phyloP scores from a whole-genome alignment of 2,329 filamentous ascomycete genomes.

The Madurella mycetomatis region DNA sequence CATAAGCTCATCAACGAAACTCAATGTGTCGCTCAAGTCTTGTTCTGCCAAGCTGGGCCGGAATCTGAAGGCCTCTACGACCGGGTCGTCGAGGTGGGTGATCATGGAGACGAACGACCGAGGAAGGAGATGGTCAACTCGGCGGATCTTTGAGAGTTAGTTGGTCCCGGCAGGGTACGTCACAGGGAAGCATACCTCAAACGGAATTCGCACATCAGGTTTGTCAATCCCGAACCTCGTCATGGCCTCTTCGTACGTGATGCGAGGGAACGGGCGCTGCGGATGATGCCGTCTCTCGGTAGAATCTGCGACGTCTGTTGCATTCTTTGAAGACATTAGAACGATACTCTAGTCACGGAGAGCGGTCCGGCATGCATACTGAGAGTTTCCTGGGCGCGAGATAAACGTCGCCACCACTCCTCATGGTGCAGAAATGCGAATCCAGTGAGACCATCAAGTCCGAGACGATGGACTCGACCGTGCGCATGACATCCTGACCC shows the following conservation, averaged over 20 bases:
- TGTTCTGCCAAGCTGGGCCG: conserved; percentile 37
- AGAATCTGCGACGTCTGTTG: background rate
- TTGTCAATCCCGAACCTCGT: conserved; percentile 81
- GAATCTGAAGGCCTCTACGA: conserved; percentile 72
- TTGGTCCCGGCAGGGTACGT: background rate
- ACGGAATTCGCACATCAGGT: conserved; percentile 76
- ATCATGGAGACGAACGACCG: conserved; percentile 70
- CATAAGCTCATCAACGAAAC: conserved; percentile 66
- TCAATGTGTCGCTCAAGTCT: background rate
- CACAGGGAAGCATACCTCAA: conserved; percentile 44
- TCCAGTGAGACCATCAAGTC: conserved; percentile 51
- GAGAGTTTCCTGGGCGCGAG: conserved; percentile 22
- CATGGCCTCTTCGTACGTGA: conserved; percentile 77
- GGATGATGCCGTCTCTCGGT: conserved; percentile 4
- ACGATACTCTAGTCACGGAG: too few relatives aligned
- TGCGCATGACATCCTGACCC: conserved; percentile 63
- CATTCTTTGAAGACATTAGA: conserved; percentile 2
- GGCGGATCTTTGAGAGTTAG: conserved; percentile 50
- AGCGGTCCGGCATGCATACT: conserved; percentile 5
- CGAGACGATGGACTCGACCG: conserved; percentile 49
- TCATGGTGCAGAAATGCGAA: conserved; percentile 33
- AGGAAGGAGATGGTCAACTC: conserved; percentile 60
- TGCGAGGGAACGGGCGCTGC: conserved; percentile 45
- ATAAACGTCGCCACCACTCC: conserved; percentile 29
- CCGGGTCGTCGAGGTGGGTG: conserved; percentile 60